Conservation (phyloP, 140 eudicot species). For the Stevia rebaudiana region DNA sequence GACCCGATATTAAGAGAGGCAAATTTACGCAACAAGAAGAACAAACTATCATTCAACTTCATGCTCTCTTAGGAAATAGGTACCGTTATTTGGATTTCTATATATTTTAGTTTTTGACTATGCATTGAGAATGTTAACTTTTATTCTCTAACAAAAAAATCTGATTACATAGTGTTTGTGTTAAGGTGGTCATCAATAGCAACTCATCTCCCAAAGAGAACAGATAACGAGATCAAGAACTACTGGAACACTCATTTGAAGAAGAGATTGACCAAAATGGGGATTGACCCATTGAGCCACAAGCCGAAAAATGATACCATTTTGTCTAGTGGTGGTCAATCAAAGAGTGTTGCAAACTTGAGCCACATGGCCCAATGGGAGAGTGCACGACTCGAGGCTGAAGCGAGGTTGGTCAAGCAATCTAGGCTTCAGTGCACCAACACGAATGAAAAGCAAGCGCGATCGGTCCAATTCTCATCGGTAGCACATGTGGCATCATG, state of each 20-base stretch:
- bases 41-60: constrained; percentile 20
- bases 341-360: constrained; percentile 6
- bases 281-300: constrained; percentile 25
- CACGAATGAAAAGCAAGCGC: constrained; percentile 5
- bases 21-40: constrained; percentile 20
- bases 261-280: constrained; percentile 24
- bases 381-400: constrained; percentile 26
- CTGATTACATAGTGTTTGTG: no score
- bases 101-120: no score
- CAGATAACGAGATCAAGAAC: constrained; percentile 31
- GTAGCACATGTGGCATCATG: not conserved
- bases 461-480: constrained; percentile 21
- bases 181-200: constrained; percentile 24
- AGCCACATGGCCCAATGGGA: constrained; percentile 34
- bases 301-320: constrained; percentile 19
- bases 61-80: constrained; percentile 31
- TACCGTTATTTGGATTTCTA: no score
- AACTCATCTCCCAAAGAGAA: constrained; percentile 15
- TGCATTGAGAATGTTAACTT: no score
- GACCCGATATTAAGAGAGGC: constrained; percentile 22
- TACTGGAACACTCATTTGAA: constrained; percentile 20
- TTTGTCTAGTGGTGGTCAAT: no score
- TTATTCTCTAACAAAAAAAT: no score
- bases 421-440: constrained; percentile 41
- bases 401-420: constrained; percentile 38